Evolutionary conservation across 2,329 filamentous ascomycete genomes (phyloP).

Genomic region (Nigrospora osmanthi): DNA sequence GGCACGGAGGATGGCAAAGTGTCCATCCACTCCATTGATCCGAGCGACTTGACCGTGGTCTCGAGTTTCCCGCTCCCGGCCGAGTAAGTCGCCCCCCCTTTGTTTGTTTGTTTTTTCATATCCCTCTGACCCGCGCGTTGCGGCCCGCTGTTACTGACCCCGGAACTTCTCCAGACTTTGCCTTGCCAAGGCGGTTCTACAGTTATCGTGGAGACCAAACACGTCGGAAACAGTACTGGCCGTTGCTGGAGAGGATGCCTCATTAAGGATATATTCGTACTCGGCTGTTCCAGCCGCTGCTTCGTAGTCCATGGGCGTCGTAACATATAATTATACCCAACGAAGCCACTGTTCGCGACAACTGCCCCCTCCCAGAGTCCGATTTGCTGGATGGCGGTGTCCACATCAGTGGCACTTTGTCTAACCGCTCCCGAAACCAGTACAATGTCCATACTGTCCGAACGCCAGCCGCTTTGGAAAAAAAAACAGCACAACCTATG

Average conservation of each 20-base stretch:
- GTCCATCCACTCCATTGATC: constrained; percentile 31
- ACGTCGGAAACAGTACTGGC: constrained; percentile 31
- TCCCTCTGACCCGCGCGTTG: not conserved
- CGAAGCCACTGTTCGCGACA: no score
- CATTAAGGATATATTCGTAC: constrained; percentile 48
- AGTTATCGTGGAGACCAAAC: constrained; percentile 61
- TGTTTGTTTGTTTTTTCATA: not conserved
- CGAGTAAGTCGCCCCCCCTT: constrained; percentile 28
- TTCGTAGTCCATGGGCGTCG: constrained; percentile 2
- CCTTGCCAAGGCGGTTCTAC: constrained; percentile 57
- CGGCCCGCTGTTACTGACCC: no score
- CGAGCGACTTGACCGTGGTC: constrained; percentile 27
- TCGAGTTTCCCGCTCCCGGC: constrained; percentile 24
- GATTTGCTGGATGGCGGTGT: no score
- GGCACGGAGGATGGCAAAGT: constrained; percentile 49
- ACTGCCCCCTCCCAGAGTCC: no score
- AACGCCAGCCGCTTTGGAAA: no score
- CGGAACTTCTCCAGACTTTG: constrained; percentile 30
- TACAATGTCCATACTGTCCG: no score
- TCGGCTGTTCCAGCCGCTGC: constrained; percentile 7
- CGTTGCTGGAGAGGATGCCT: constrained; percentile 53
- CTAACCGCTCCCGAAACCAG: no score
- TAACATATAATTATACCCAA: no score
- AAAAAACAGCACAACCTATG: no score
- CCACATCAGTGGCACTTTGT: no score